These are phyloP conservation scores for Eucalyptus cloeziana DNA, from an alignment of 345 rosid genomes.

Conservation along the genomic window DNA sequence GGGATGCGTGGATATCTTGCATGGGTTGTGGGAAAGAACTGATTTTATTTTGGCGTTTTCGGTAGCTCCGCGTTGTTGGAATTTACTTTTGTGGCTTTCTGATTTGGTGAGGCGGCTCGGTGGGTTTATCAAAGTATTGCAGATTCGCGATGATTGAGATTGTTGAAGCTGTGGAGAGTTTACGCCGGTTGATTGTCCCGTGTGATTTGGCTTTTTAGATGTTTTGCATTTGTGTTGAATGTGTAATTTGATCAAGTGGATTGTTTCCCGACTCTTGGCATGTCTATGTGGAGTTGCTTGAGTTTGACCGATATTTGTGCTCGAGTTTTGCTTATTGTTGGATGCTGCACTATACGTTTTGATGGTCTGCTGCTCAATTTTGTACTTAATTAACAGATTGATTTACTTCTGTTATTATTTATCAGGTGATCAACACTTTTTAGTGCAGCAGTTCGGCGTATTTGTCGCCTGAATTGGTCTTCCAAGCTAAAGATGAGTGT, in stretches of 20 bases:
- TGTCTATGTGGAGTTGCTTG: not conserved
- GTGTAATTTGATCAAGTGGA: not conserved
- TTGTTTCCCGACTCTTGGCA: not conserved
- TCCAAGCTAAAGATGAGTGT: constrained; percentile 60
- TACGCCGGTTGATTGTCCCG: not conserved
- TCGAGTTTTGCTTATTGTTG: not conserved
- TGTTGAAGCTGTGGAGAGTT: not conserved
- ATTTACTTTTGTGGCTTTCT: not conserved
- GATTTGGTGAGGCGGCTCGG: not conserved
- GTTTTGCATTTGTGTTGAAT: not conserved
- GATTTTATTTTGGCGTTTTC: not conserved
- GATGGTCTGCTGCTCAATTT: not conserved
- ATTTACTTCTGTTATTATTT: not conserved
- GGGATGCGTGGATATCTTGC: not conserved
- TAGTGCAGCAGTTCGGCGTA: not conserved
- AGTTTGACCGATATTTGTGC: not conserved
- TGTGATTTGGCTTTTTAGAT: not conserved
- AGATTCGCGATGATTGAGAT: not conserved
- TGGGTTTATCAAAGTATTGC: not conserved
- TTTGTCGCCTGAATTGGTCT: not conserved
- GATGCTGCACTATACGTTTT: not conserved
- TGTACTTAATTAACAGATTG: not conserved
- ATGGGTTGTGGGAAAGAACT: not conserved
- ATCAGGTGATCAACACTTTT: not conserved
- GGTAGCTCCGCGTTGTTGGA: not conserved